Evolutionary conservation across 495 filamentous ascomycete species (phyloP).

Genomic region (Thozetella sp.): DNA sequence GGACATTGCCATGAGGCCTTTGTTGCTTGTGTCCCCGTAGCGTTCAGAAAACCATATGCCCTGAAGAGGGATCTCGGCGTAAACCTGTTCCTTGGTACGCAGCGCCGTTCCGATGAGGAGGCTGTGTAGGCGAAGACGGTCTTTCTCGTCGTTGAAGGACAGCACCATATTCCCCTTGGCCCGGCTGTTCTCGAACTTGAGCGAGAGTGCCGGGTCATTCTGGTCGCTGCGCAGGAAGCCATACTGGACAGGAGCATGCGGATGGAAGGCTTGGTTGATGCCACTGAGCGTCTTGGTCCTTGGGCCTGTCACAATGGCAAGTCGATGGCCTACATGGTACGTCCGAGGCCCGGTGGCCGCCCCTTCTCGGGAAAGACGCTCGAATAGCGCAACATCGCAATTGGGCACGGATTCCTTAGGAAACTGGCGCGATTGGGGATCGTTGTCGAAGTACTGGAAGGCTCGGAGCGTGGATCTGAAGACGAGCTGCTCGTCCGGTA

Average conservation of each 20-base stretch:
- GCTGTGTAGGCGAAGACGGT: slow-evolving; percentile 67
- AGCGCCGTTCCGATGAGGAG: slow-evolving; percentile 68
- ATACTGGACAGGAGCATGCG: slow-evolving; percentile 68
- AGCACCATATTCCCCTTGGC: slow-evolving; percentile 68
- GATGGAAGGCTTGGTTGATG: slow-evolving; percentile 63
- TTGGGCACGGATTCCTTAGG: slow-evolving; percentile 69
- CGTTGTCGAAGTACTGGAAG: slow-evolving; percentile 76
- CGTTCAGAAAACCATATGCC: slow-evolving; percentile 65
- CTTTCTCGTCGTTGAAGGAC: slow-evolving; percentile 69
- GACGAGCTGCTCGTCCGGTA: slow-evolving; percentile 64
- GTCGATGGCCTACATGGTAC: slow-evolving; percentile 74
- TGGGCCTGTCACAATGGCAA: slow-evolving; percentile 74
- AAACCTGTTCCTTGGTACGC: slow-evolving; percentile 59
- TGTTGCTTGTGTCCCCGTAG: slow-evolving; percentile 33
- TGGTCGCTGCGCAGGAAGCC: slow-evolving; percentile 69
- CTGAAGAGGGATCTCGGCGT: slow-evolving; percentile 62
- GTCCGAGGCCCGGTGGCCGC: slow-evolving; percentile 68
- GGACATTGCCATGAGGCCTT: slow-evolving; percentile 44
- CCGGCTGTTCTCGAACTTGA: slow-evolving; percentile 70
- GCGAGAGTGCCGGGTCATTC: slow-evolving; percentile 64
- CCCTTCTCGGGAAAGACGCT: slow-evolving; percentile 59
- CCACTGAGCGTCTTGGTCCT: slow-evolving; percentile 75
- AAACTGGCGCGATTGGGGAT: slow-evolving; percentile 64
- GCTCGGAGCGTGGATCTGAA: slow-evolving; percentile 66
- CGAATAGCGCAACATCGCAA: slow-evolving; percentile 74